Conservation (phyloP, 768 basidiomycete genomes). For the Rhizopogon roseolus region DNA sequence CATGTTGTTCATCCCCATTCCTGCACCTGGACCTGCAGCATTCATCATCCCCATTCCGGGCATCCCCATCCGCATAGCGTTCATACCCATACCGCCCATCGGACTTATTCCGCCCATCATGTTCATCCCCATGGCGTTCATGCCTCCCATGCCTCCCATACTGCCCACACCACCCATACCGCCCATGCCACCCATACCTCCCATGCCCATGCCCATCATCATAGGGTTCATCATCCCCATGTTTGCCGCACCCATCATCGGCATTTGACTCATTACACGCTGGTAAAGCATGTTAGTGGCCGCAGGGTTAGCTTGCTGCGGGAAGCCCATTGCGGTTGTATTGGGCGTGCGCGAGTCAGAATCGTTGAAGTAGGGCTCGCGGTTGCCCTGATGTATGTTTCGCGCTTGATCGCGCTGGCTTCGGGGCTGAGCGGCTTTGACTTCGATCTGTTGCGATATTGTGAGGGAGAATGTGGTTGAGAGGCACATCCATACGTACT, state of each 20-base stretch:
- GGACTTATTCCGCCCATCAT: constrained; percentile 17
- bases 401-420: constrained; percentile 55
- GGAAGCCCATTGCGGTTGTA: constrained; percentile 25
- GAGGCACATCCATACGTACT: constrained; percentile 33
- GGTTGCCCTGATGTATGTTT: constrained; percentile 17
- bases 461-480: not conserved
- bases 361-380: constrained; percentile 29
- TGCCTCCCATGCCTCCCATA: constrained; percentile 19
- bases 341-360: constrained; percentile 31
- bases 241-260: constrained; percentile 40
- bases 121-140: constrained; percentile 28
- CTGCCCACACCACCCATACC: constrained; percentile 15
- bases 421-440: constrained; percentile 76
- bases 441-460: constrained; percentile 56
- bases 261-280: constrained; percentile 34
- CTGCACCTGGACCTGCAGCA: constrained; percentile 14
- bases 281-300: constrained; percentile 27
- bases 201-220: constrained; percentile 44
- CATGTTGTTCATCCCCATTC: constrained; percentile 35
- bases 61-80: constrained; percentile 19
- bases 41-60: constrained; percentile 34
- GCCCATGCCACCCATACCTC: constrained; percentile 40
- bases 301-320: constrained; percentile 33
- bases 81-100: constrained; percentile 12
- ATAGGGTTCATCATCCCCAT: constrained; percentile 50